phyloP scores from a whole-genome alignment of 768 basidiomycete genomes.

The Epithele typhae region DNA sequence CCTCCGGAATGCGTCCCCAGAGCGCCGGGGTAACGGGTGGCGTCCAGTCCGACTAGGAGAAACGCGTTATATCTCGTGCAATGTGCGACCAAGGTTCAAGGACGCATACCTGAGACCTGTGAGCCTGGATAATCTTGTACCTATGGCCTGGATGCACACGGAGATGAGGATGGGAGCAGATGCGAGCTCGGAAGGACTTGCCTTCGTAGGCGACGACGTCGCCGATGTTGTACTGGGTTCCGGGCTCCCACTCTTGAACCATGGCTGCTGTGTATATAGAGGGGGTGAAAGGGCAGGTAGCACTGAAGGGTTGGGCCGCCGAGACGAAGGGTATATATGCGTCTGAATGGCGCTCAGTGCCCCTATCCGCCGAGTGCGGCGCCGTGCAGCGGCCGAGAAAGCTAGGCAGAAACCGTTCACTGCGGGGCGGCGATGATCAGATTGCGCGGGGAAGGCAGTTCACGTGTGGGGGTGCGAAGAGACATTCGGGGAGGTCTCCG shows the following conservation, averaged over 20 bases:
- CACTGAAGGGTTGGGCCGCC: neutral
- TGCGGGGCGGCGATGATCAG: constrained; percentile 10
- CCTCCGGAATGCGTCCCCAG: constrained; percentile 52
- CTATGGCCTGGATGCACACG: constrained; percentile 35
- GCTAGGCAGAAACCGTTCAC: neutral
- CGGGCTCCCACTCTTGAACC: constrained; percentile 53
- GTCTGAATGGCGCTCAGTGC: neutral
- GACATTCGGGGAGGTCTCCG: too few relatives aligned
- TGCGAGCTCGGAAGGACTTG: constrained; percentile 23
- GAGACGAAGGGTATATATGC: constrained; percentile 6
- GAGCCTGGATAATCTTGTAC: constrained; percentile 72
- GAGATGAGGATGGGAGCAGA: neutral
- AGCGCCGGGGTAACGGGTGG: constrained; percentile 59
- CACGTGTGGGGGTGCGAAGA: neutral
- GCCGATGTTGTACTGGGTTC: constrained; percentile 51
- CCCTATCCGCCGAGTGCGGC: constrained; percentile 2
- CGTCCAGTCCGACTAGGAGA: constrained; percentile 58
- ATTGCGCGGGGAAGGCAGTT: constrained; percentile 5
- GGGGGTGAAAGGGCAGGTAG: neutral
- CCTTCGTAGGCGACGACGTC: constrained; percentile 57
- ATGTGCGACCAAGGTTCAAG: neutral
- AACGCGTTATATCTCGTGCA: neutral
- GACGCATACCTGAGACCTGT: constrained; percentile 55
- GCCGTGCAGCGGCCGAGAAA: neutral
- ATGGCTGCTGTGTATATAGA: neutral